Evolutionary conservation across 2,329 filamentous ascomycete species (phyloP), one percentile per base, ranked within the genome.

Genomic region (Arthrobotrys musiformis): DNA sequence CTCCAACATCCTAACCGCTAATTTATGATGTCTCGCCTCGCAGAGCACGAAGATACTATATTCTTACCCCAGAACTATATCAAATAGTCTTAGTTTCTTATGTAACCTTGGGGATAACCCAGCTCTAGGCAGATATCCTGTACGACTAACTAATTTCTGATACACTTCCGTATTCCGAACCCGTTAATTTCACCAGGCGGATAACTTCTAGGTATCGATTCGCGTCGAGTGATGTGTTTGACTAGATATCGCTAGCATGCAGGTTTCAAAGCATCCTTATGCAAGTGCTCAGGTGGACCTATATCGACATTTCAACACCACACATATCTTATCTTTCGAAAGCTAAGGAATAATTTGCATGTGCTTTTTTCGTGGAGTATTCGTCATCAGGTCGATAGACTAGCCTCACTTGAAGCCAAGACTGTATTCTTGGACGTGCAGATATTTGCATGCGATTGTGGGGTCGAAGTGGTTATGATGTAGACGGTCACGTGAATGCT

Each of bases 271-370:
- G 30, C 24, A 35, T 37, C 4, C 26, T 35, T 24, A 37, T 56
- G 30, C 52, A 58, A 58, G 54, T 58, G 54, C n/a, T 26, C 54
- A 58, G 30, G 54, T 58, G 54, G 33, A 37, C 54, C 13, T 1
- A 33, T 17, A 28, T 28, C n/a, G n/a, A n/a, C n/a, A 8, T 52
- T 56, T 42, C 11, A 4, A 15, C 19, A 42, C 11, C 11, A 15
- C 19, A 2, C 40, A 42, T 37, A 40, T 26, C 50, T 56, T 56
- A 56, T 58, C 54, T 15, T 37, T 8, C 9, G 17, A 40, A 24
- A 58, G 6, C 19, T 28, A 15, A n/a, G n/a, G n/a, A n/a, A 15
- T 22, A 48, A 48, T 56, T 56, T 28, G 40, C 54, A 58, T 58
- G 54, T 58, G 54, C 30, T 58, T 58, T 42, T 58, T 58, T 42